Evolutionary conservation across 345 rosid genomes (phyloP).

Genomic region (Litchi chinensis): DNA sequence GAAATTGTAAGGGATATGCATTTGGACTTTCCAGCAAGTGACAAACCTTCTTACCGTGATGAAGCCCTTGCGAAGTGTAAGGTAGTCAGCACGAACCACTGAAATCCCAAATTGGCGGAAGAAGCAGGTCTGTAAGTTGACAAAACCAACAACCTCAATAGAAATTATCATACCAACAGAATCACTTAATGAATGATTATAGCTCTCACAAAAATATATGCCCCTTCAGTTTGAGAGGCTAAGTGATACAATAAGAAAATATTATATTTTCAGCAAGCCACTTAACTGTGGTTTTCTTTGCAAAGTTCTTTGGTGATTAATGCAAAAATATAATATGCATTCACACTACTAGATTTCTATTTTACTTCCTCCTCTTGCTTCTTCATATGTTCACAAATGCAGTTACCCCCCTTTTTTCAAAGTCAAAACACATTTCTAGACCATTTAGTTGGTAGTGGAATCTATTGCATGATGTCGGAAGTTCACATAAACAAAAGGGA

Average conservation of each 20-base stretch:
- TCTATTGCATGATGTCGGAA: not conserved
- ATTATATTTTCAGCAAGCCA: not conserved
- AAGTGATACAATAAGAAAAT: not conserved
- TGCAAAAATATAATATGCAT: not conserved
- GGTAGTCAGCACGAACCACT: conserved; percentile 88
- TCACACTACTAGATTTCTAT: not conserved
- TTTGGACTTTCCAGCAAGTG: not conserved
- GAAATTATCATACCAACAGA: not conserved
- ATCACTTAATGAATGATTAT: not conserved
- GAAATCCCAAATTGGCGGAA: conserved; percentile 85
- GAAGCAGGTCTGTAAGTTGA: conserved; percentile 76
- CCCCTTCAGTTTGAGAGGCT: not conserved
- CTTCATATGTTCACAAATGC: not conserved
- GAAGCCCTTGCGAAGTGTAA: conserved; percentile 87
- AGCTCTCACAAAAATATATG: not conserved
- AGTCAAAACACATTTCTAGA: not conserved
- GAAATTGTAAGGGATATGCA: not conserved
- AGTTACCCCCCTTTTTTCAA: not conserved
- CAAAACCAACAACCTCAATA: conserved; percentile 15
- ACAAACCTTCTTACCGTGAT: conserved; percentile 54
- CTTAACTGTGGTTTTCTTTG: not conserved
- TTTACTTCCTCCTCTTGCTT: not conserved
- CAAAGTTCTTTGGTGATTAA: not conserved
- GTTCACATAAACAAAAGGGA: not conserved
- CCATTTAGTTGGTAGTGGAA: not conserved